phyloP scores from a whole-genome alignment of 768 basidiomycete species.

The Russula emetica region DNA sequence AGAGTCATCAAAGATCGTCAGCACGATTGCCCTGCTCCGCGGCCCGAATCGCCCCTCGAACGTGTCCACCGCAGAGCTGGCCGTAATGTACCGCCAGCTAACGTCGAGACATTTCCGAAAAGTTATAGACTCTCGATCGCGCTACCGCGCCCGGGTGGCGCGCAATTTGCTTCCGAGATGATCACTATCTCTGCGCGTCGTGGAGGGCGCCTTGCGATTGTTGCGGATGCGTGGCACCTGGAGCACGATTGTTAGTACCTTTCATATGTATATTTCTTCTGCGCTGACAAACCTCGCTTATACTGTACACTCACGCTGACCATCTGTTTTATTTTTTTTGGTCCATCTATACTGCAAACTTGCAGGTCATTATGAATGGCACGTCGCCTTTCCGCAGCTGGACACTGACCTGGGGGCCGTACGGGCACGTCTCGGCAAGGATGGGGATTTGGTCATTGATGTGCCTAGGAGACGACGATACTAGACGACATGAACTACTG shows the following conservation, averaged over 20 bases:
- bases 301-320: too few species aligned
- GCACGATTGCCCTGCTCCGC: not conserved
- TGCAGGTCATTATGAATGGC: constrained; percentile 25
- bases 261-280: too few species aligned
- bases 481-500: not conserved
- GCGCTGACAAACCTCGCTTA: not conserved
- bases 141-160: constrained; percentile 20
- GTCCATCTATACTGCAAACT: not conserved
- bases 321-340: not conserved
- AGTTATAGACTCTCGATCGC: constrained; percentile 9
- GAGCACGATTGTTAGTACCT: constrained; percentile 18
- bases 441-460: constrained; percentile 5
- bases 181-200: constrained; percentile 18
- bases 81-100: not conserved
- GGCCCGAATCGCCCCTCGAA: constrained; percentile 20
- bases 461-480: constrained; percentile 14
- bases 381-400: constrained; percentile 5
- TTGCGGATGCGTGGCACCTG: constrained; percentile 25
- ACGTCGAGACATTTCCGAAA: constrained; percentile 1
- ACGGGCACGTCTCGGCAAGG: constrained; percentile 9
- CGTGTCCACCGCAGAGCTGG: constrained; percentile 8
- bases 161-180: constrained; percentile 18
- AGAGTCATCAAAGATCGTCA: not conserved
- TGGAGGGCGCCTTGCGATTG: constrained; percentile 13
- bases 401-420: constrained; percentile 10